Evolutionary conservation across 257 asterid genomes (phyloP), one percentile per base, ranked within the genome.

Genomic region (Eustoma russellianum): DNA sequence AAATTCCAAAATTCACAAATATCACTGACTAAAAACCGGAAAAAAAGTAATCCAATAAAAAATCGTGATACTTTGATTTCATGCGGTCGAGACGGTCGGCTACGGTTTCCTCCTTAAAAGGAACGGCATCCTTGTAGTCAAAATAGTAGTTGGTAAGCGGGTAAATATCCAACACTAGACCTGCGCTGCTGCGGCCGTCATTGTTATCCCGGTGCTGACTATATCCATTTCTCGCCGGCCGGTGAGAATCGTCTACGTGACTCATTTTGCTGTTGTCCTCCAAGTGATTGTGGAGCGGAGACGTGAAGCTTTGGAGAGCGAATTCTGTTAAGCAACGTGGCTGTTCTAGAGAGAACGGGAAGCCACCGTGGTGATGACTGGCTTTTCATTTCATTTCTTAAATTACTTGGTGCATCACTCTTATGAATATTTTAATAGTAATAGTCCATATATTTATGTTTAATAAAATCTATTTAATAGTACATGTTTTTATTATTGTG

Each of bases 111-210:
- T 55, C 74, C 67, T 58, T 84, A 14, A 61, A 56, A 14, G 78
- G 66, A 64, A 48, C 51, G 7, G 85, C 70, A 34, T 76, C 83
- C 28, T 35, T 75, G 67, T 83, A 82, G 60, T 94, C 97, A 77
- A 91, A 91, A 68, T 80, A 91, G 83, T 87, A 91, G 56, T 76
- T 67, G 52, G 68, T 71, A 15, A 91, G 89, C 15, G 97, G 97
- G 72, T 87, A 84, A 50, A 87, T 72, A 67, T 84, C 83, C 63
- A 91, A 17, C 2, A 66, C 76, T 43, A 50, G 48, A 18, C 18
- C 48, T 41, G 0, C 19, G 18, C 64, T 44, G 56, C 17, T 19
- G 35, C 68, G 46, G 55, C 51, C 41, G 16, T 40, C 12, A 33
- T 30, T 13, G 33, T 53, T 19, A 41, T 33, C 62, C 45, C 45